Percentiles rank a stretch among this genome's conserved stretches.
These are phyloP conservation scores for Coriolopsis trogii DNA, from an alignment of 1,284 basidiomycete genomes.

Conservation along the genomic window DNA sequence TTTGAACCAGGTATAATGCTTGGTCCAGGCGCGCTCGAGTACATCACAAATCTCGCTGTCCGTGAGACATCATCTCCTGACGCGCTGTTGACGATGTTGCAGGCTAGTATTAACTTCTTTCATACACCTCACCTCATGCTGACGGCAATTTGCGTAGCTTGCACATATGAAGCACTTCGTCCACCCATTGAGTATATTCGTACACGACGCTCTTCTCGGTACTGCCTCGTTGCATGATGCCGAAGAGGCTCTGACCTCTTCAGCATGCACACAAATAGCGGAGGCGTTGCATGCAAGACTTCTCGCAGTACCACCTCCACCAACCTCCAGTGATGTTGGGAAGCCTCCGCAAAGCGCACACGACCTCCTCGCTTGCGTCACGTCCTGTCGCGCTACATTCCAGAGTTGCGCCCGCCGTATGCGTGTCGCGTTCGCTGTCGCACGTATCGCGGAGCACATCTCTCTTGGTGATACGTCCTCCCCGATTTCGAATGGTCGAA, in stretches of 20 bases:
- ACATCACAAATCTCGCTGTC: conserved; percentile 55
- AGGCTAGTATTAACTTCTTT: conserved; percentile 42
- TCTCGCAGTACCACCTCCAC: conserved; percentile 2
- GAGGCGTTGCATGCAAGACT: conserved; percentile 43
- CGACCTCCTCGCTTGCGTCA: conserved; percentile 35
- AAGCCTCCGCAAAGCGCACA: neutral
- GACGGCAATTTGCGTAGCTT: conserved; percentile 42
- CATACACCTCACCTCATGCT: neutral
- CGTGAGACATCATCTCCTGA: conserved; percentile 61
- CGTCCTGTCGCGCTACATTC: conserved; percentile 43
- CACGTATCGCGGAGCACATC: conserved; percentile 45
- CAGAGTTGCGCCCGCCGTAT: conserved; percentile 37
- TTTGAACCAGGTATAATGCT: conserved; percentile 64
- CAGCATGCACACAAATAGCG: conserved; percentile 42
- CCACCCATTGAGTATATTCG: conserved; percentile 56
- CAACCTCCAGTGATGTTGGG: neutral
- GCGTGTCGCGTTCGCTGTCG: conserved; percentile 51
- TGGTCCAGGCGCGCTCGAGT: conserved; percentile 58
- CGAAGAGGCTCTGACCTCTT: conserved; percentile 26
- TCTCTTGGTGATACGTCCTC: conserved; percentile 41
- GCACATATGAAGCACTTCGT: conserved; percentile 69
- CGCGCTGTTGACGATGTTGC: conserved; percentile 55
- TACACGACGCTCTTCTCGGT: conserved; percentile 35
- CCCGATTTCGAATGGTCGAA: conserved; percentile 16
- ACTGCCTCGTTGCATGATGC: conserved; percentile 15